Conservation (phyloP, 805 yeast species). For the Clavispora phyllophila region DNA sequence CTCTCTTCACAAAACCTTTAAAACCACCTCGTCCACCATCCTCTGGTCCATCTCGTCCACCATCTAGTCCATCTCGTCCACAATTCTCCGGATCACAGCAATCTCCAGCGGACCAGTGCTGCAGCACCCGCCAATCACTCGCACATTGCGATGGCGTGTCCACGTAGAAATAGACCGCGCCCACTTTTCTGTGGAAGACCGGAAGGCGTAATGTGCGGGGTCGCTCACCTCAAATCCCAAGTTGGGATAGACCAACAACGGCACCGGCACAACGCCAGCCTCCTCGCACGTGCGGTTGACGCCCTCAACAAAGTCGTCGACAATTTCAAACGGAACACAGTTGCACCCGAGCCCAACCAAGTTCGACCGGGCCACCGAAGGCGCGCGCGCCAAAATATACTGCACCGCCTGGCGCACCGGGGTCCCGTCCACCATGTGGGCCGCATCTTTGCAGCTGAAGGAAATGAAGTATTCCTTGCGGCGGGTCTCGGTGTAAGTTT, state of each 20-base stretch:
- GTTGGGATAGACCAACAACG: conserved; percentile 65
- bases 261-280: conserved; percentile 17
- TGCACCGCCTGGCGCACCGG: conserved; percentile 18
- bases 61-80: neutral
- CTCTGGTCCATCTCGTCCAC: too few relatives aligned
- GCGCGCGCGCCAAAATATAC: conserved; percentile 24
- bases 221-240: conserved; percentile 58
- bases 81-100: conserved; percentile 1
- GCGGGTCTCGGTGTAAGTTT: conserved; percentile 13
- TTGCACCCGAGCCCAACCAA: conserved; percentile 61
- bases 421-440: conserved; percentile 29
- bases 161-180: conserved; percentile 34
- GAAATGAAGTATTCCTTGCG: conserved; percentile 43
- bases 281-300: conserved; percentile 17
- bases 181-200: conserved; percentile 28
- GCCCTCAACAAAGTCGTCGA: conserved; percentile 35
- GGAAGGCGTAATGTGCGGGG: conserved; percentile 23
- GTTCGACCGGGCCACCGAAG: conserved; percentile 13
- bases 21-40: too few relatives aligned
- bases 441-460: conserved; percentile 23
- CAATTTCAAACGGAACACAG: conserved; percentile 49
- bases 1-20: too few relatives aligned
- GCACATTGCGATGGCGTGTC: conserved; percentile 36
- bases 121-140: conserved; percentile 71
- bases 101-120: conserved; percentile 54